Conservation (phyloP, 371 early-diverging fungal species). For the Mortierella sp. region DNA sequence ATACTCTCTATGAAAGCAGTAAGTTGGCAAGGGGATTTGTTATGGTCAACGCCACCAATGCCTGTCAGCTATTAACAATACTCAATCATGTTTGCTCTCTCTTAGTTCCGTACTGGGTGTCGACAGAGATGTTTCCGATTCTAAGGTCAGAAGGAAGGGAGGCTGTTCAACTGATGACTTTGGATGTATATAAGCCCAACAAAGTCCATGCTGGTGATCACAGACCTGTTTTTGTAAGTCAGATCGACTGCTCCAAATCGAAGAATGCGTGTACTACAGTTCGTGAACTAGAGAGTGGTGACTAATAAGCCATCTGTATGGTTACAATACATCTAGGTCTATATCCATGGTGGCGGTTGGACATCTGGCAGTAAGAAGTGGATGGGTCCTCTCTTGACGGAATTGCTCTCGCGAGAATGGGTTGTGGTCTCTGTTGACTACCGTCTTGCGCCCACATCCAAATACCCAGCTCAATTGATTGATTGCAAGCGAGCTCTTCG, state of each 20-base stretch:
- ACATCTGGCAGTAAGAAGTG: constrained; percentile 59
- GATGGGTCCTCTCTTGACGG: constrained; percentile 56
- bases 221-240: constrained; percentile 48
- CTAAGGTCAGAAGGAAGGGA: constrained; percentile 34
- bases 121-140: constrained; percentile 55
- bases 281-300: too few species aligned
- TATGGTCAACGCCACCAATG: too few species aligned
- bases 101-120: constrained; percentile 67
- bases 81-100: neutral
- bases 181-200: constrained; percentile 41
- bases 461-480: constrained; percentile 71
- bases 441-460: constrained; percentile 64
- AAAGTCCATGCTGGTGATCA: constrained; percentile 51
- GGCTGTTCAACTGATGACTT: constrained; percentile 27
- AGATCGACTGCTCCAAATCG: too few species aligned
- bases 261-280: too few species aligned
- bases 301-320: neutral
- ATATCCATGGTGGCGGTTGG: constrained; percentile 74
- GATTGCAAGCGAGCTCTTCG: constrained; percentile 81
- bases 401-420: constrained; percentile 60
- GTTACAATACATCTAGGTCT: constrained; percentile 50
- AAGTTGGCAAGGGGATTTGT: constrained; percentile 5
- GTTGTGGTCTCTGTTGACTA: constrained; percentile 76
- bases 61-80: neutral
- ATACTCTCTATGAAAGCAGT: constrained; percentile 63